Percentiles rank a stretch among this genome's conserved stretches.
These are phyloP conservation scores for Aegilops bicornis DNA, from an alignment of 176 grass and related monocot species.

Conservation along the genomic window DNA sequence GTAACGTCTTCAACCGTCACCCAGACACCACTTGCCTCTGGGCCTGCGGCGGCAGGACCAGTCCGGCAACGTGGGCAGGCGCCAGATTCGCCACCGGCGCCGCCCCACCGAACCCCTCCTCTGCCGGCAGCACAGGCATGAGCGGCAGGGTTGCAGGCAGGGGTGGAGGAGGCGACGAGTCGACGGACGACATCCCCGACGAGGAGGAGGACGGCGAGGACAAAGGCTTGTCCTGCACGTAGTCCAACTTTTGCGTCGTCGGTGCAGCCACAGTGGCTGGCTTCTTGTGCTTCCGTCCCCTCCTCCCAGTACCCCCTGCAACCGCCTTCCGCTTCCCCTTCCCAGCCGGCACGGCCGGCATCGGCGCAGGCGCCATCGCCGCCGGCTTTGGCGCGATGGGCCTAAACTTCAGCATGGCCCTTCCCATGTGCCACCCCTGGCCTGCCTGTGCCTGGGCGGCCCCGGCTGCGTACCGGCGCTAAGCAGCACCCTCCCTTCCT, in stretches of 20 bases:
- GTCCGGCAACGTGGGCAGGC: not conserved
- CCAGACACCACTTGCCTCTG: constrained; percentile 15
- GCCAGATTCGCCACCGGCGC: not conserved
- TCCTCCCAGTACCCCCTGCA: not conserved
- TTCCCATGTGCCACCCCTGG: constrained; percentile 54
- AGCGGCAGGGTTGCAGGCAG: constrained; percentile 29
- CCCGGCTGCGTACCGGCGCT: constrained; percentile 26
- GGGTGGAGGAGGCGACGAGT: constrained; percentile 37
- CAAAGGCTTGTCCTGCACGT: constrained; percentile 23
- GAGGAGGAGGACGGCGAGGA: constrained; percentile 43
- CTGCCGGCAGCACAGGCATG: constrained; percentile 20
- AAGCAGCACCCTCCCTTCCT: constrained; percentile 66
- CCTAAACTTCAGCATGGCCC: constrained; percentile 74
- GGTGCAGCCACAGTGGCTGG: not conserved
- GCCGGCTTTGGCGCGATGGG: constrained; percentile 87
- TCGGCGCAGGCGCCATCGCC: constrained; percentile 21
- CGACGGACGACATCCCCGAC: constrained; percentile 36
- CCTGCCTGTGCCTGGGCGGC: not conserved
- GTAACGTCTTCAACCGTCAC: constrained; percentile 71
- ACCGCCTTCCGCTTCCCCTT: constrained; percentile 17
- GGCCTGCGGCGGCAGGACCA: not conserved
- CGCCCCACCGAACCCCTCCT: not conserved
- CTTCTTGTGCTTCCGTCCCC: constrained; percentile 45
- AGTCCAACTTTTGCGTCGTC: not conserved
- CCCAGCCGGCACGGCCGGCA: no score